Evolutionary conservation across 2,329 filamentous ascomycete species (phyloP), one percentile per base, ranked within the genome.

Genomic region (Colletotrichum sp.): DNA sequence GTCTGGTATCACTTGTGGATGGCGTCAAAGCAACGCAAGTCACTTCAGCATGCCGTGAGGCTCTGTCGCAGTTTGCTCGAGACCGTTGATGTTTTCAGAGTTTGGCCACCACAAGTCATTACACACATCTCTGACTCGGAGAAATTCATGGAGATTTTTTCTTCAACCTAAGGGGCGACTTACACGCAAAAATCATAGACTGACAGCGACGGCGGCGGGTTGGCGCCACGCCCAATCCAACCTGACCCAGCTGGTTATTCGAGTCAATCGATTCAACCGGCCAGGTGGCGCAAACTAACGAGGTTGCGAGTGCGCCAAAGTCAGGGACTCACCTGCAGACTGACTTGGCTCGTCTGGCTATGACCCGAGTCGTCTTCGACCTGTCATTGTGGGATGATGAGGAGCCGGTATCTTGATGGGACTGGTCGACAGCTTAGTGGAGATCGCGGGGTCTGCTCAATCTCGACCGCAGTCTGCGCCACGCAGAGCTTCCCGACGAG

Each of bases 371-470:
- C 8, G 26, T 57, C 72, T 71, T 49, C 60, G 64, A 44, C 67
- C 28, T 66, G 60, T 60, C 34, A 34, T 28, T 62, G 32, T 65
- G 67, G 59, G 57, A 71, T 71, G 67, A 66, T 71, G 59, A 75
- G 60, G 32, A 71, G 34, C 72, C 24, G 30, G 60, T 28, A 59
- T 66, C 59, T 66, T 66, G 67, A 52, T 57, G 15, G 21, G 26
- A 66, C 72, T 62, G 67, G 59, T 71, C 60, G 21, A 60, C 59
- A 49, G 34, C 59, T 65, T 28, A 44, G 67, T 75, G 67, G 69
- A 55, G 73, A 72, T 67, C 69, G 69, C 72, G 73, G 73, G 52
- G 69, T 72, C 64, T 68, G 63, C n/a, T 71, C 60, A 52, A 63
- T 68, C 57, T 67, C 36, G 57, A 67, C 73, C 69, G 30, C 30